Evolutionary conservation across 768 basidiomycete species (phyloP).

Genomic region (Tricholomella constricta): DNA sequence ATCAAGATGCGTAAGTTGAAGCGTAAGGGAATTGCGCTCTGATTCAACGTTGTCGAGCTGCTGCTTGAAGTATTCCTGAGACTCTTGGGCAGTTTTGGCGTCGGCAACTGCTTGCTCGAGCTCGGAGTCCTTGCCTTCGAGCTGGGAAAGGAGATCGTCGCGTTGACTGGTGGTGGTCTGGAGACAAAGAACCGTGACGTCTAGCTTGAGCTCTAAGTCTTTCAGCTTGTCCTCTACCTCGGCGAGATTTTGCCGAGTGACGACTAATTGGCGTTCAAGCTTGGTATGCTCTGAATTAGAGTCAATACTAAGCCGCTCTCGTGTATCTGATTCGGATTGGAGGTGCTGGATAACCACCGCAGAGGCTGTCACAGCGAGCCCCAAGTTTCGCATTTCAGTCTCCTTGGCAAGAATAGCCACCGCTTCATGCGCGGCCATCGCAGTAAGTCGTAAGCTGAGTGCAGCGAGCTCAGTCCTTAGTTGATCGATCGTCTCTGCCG

Average conservation of each 20-base stretch:
- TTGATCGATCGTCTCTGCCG: slow-evolving; percentile 25
- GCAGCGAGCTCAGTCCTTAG: slow-evolving; percentile 33
- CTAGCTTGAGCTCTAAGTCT: slow-evolving; percentile 35
- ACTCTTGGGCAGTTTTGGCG: slow-evolving; percentile 29
- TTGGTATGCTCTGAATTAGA: slow-evolving; percentile 9
- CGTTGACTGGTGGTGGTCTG: slow-evolving; percentile 38
- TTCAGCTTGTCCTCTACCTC: slow-evolving; percentile 26
- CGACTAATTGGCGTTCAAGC: slow-evolving; percentile 12
- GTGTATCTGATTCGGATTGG: slow-evolving; percentile 26
- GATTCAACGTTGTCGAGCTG: slow-evolving; percentile 61
- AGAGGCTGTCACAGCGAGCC: slow-evolving; percentile 35
- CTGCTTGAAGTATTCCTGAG: slow-evolving; percentile 42
- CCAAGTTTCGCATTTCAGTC: slow-evolving; percentile 33
- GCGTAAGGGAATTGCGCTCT: slow-evolving; percentile 64
- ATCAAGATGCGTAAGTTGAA: slow-evolving; percentile 65
- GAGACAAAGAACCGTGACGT: slow-evolving; percentile 33
- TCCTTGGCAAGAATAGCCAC: slow-evolving; percentile 26
- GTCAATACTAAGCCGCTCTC: slow-evolving; percentile 1
- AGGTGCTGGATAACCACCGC: slow-evolving; percentile 42
- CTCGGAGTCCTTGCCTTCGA: slow-evolving; percentile 33
- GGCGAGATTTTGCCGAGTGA: slow-evolving; percentile 21
- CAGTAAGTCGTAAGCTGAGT: slow-evolving; percentile 22
- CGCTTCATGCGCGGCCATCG: slow-evolving; percentile 15
- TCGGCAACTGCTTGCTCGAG: slow-evolving; percentile 33
- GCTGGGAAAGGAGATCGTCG: slow-evolving; percentile 36